These are phyloP conservation scores for Curvularia lunata DNA, from an alignment of 2,329 filamentous ascomycete genomes.

Conservation along the genomic window DNA sequence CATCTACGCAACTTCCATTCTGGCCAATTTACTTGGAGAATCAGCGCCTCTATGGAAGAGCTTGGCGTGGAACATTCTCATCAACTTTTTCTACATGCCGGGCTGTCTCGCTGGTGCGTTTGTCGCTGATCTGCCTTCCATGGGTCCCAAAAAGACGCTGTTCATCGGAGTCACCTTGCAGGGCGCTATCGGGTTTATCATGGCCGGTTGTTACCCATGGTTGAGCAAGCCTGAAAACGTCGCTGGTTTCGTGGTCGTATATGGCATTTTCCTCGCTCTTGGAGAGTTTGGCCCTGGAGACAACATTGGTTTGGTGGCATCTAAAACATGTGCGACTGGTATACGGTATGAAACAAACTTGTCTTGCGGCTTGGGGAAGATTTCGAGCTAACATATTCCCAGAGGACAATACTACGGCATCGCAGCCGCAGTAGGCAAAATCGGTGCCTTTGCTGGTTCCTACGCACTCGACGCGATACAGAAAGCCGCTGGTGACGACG, in stretches of 20 bases:
- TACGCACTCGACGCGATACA: conserved; percentile 76
- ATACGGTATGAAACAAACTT: conserved; percentile 57
- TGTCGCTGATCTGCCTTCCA: conserved; percentile 68
- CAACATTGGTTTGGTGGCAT: conserved; percentile 86
- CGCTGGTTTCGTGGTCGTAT: conserved; percentile 78
- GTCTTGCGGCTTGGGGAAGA: background rate
- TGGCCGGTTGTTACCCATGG: conserved; percentile 77
- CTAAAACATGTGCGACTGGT: conserved; percentile 86
- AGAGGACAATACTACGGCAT: conserved; percentile 76
- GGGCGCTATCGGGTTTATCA: conserved; percentile 82
- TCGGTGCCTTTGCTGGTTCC: conserved; percentile 84
- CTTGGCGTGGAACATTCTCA: conserved; percentile 87
- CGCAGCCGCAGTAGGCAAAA: conserved; percentile 75
- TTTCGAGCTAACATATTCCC: background rate
- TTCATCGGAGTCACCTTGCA: conserved; percentile 74
- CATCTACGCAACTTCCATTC: conserved; percentile 81
- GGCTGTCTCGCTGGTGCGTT: conserved; percentile 80
- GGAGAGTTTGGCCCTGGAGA: conserved; percentile 87
- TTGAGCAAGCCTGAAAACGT: conserved; percentile 72
- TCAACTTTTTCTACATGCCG: conserved; percentile 88
- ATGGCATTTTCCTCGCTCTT: conserved; percentile 76
- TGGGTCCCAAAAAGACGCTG: conserved; percentile 79
- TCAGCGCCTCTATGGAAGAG: conserved; percentile 71
- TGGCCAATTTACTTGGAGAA: conserved; percentile 67
- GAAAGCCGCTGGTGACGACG: conserved; percentile 43